A percentile compares a stretch with the other conserved stretches of the same genome.
phyloP scores from a whole-genome alignment of 2,329 filamentous ascomycete genomes.

The Aspergillus proliferans region DNA sequence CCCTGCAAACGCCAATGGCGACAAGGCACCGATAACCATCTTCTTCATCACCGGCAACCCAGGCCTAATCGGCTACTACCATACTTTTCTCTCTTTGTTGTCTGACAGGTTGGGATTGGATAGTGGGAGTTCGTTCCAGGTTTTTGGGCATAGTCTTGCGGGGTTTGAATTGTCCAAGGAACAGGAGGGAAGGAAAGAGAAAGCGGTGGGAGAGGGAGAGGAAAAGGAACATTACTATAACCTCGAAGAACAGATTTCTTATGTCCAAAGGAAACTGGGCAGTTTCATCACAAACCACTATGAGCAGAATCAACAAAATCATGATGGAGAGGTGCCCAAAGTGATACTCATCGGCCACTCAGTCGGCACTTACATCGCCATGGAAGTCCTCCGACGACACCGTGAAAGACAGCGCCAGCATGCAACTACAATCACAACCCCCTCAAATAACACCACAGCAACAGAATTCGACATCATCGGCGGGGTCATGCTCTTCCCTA shows the following conservation, averaged over 20 bases:
- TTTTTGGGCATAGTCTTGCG: slow-evolving; percentile 30
- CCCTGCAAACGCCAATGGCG: slow-evolving; percentile 11
- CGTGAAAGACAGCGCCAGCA: slow-evolving; percentile 25
- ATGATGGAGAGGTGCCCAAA: slow-evolving; percentile 15
- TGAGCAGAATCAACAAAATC: background rate
- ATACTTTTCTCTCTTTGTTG: slow-evolving; percentile 37
- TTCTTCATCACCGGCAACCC: slow-evolving; percentile 49
- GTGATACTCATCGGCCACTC: slow-evolving; percentile 69
- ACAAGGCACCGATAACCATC: slow-evolving; percentile 20
- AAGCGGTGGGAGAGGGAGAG: slow-evolving; percentile 2
- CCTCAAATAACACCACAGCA: background rate
- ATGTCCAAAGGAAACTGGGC: slow-evolving; percentile 40
- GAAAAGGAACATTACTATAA: slow-evolving; percentile 20
- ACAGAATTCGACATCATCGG: slow-evolving; percentile 35
- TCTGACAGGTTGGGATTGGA: slow-evolving; percentile 12
- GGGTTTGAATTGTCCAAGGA: slow-evolving; percentile 26
- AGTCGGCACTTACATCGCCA: slow-evolving; percentile 64
- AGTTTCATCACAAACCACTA: slow-evolving; percentile 24
- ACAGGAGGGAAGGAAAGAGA: background rate
- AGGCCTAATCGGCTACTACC: slow-evolving; percentile 45
- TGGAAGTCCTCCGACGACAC: slow-evolving; percentile 60
- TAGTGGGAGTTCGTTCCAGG: slow-evolving; percentile 12
- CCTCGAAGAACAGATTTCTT: slow-evolving; percentile 47
- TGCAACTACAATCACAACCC: background rate
- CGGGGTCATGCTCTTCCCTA: slow-evolving; percentile 66